These are phyloP conservation scores for Suillus sp. DNA, from an alignment of 768 basidiomycete species.

Conservation along the genomic window DNA sequence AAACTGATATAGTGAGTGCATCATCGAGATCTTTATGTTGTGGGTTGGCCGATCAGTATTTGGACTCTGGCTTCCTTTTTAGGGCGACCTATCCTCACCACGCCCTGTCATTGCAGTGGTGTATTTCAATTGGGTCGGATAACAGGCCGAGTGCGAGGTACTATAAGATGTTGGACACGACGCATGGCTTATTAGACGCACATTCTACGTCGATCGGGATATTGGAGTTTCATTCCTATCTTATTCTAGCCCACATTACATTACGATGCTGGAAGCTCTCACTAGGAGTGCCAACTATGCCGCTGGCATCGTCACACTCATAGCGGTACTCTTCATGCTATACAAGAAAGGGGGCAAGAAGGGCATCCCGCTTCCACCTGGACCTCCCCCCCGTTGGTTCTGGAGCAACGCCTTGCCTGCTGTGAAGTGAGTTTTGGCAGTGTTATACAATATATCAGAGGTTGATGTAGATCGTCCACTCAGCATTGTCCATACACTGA, in stretches of 20 bases:
- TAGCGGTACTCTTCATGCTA: conserved; percentile 12
- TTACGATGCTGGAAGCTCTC: conserved; percentile 28
- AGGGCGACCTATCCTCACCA: not conserved
- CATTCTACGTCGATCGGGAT: not conserved
- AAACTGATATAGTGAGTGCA: not conserved
- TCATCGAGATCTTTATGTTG: not conserved
- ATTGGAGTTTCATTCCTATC: conserved; percentile 36
- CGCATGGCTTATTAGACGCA: conserved; percentile 13
- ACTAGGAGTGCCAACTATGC: conserved; percentile 42
- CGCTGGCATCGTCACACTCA: conserved; percentile 48
- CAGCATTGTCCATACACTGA: conserved; percentile 31
- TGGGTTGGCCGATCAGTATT: not conserved
- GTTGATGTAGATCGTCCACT: not conserved
- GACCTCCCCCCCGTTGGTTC: conserved; percentile 21
- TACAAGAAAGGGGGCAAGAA: conserved; percentile 10
- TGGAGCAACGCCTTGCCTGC: conserved; percentile 20
- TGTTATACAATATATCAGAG: not conserved
- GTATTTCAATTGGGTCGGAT: conserved; percentile 18
- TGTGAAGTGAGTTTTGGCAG: not conserved
- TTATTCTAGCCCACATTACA: conserved; percentile 34
- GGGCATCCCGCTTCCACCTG: conserved; percentile 21
- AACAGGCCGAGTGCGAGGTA: conserved; percentile 22
- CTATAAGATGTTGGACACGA: conserved; percentile 33
- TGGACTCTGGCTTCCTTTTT: not conserved
- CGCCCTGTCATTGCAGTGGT: not conserved